Percentiles rank a stretch among this genome's conserved stretches.
phyloP scores from a whole-genome alignment of 345 rosid genomes.

The Psidium friedrichsthalianum region DNA sequence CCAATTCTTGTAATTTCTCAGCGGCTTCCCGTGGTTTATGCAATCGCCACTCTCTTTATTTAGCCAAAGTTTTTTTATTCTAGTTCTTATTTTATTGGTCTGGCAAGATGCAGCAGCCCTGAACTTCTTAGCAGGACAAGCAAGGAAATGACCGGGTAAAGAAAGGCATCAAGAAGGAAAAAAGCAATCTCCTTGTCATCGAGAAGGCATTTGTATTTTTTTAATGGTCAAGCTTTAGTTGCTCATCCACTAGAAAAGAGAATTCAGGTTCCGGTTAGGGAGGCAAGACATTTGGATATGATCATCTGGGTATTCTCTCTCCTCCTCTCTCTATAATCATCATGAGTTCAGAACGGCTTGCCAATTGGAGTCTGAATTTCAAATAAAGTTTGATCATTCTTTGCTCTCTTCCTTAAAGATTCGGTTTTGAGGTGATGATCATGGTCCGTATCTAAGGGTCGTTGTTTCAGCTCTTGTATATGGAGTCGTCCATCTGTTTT shows the following conservation, averaged over 20 bases:
- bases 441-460: background rate
- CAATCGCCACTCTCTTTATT: background rate
- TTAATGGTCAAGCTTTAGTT: background rate
- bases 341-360: no score
- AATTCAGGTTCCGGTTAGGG: background rate
- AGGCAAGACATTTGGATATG: background rate
- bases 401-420: background rate
- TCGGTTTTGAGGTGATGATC: background rate
- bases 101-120: background rate
- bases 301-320: background rate
- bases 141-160: background rate
- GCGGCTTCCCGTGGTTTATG: background rate
- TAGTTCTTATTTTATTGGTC: background rate
- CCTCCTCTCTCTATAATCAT: background rate
- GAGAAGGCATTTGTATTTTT: background rate
- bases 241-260: background rate
- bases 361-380: background rate
- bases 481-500: background rate
- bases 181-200: background rate
- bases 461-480: background rate
- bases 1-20: background rate
- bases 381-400: background rate
- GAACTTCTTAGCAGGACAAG: conserved; percentile 1
- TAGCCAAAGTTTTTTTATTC: background rate
- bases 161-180: background rate